Conservation (phyloP, 768 basidiomycete genomes). For the Kwoniella bestiolae region DNA sequence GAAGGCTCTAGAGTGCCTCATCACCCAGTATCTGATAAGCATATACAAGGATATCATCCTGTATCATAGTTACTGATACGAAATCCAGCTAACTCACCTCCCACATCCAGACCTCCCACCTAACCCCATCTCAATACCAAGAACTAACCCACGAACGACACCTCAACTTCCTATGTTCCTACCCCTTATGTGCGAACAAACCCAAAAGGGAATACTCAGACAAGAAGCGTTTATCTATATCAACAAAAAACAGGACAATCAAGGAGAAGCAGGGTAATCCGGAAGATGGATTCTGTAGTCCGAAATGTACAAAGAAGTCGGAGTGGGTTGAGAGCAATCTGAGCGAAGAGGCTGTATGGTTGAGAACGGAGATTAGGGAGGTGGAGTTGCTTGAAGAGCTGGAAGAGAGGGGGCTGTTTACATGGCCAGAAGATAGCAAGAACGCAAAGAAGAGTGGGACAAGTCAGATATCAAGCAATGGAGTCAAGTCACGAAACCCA, state of each 20-base stretch:
- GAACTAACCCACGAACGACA: constrained; percentile 53
- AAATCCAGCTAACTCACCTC: not conserved
- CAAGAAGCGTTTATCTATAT: constrained; percentile 29
- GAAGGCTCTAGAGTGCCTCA: too few species aligned
- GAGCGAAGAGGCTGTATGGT: constrained; percentile 38
- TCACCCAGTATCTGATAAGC: not conserved
- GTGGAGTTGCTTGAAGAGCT: constrained; percentile 47
- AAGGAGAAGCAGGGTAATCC: constrained; percentile 41
- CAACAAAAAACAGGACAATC: constrained; percentile 34
- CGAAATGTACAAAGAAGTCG: constrained; percentile 40
- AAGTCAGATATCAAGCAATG: not conserved
- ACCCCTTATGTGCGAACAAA: constrained; percentile 44
- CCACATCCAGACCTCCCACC: constrained; percentile 30
- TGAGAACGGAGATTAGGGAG: constrained; percentile 19
- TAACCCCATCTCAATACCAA: constrained; percentile 46
- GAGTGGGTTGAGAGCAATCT: constrained; percentile 43
- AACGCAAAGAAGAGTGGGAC: not conserved
- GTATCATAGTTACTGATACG: too few species aligned
- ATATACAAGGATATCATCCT: not conserved
- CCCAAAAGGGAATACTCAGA: constrained; percentile 41
- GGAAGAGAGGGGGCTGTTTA: constrained; percentile 38
- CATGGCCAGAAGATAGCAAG: not conserved
- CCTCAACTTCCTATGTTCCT: constrained; percentile 49
- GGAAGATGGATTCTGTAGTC: constrained; percentile 51
- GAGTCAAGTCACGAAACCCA: not conserved